These are phyloP conservation scores for Phaffia australis DNA, from an alignment of 768 basidiomycete genomes.

Conservation along the genomic window DNA sequence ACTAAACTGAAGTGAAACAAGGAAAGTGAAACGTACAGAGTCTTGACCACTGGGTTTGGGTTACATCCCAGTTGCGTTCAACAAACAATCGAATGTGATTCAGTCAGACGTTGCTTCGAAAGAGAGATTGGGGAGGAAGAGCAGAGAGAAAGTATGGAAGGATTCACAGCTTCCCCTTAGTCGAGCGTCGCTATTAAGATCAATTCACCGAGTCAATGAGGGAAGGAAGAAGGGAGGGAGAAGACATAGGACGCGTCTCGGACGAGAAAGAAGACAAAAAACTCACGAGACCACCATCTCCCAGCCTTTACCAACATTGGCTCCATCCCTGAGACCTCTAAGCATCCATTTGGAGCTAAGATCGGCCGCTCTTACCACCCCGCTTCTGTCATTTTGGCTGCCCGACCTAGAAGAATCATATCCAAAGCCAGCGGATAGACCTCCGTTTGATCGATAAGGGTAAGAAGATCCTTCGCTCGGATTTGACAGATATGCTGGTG, in stretches of 20 bases:
- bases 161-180: conserved; percentile 28
- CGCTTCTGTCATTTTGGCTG: background rate
- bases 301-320: conserved; percentile 31
- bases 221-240: background rate
- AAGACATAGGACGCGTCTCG: background rate
- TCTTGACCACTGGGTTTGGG: background rate
- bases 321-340: conserved; percentile 32
- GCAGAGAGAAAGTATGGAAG: background rate
- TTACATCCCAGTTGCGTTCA: background rate
- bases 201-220: background rate
- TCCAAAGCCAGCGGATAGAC: conserved; percentile 4
- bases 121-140: background rate
- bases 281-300: conserved; percentile 35
- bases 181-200: conserved; percentile 33
- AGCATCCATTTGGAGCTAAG: conserved; percentile 13
- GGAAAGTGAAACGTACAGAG: background rate
- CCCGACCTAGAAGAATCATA: background rate
- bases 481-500: no score
- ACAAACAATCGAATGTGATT: background rate
- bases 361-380: background rate
- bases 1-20: background rate
- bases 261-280: background rate
- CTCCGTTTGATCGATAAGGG: conserved; percentile 6
- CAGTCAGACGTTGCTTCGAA: background rate
- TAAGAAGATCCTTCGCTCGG: background rate